Evolutionary conservation across 805 yeast species (phyloP).

Genomic region (Yarrowia yakushimensis): DNA sequence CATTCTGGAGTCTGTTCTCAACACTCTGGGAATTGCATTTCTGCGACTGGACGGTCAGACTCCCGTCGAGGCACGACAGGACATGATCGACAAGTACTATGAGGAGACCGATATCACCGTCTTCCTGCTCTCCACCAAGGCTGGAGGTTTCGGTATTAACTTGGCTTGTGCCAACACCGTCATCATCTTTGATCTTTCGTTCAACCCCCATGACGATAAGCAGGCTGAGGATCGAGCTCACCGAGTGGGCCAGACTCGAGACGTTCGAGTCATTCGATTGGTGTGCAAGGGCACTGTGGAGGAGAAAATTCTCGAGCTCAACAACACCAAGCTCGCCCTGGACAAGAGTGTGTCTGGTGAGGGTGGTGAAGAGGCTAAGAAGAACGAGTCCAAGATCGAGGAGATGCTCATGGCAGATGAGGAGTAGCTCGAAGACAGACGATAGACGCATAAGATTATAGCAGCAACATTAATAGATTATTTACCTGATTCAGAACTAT

Average conservation of each 20-base stretch:
- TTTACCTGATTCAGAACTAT: no score
- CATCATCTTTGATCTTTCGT: constrained; percentile 85
- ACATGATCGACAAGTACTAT: constrained; percentile 81
- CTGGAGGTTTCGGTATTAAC: constrained; percentile 98
- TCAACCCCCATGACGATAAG: constrained; percentile 97
- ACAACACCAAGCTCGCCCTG: constrained; percentile 84
- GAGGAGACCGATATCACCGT: constrained; percentile 79
- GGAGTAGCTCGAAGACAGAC: not conserved
- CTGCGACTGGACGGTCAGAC: constrained; percentile 92
- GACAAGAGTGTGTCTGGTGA: constrained; percentile 50
- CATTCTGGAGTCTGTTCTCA: constrained; percentile 72
- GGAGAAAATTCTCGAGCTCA: constrained; percentile 80
- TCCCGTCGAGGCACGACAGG: constrained; percentile 88
- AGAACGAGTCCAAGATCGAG: constrained; percentile 19
- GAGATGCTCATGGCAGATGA: constrained; percentile 21
- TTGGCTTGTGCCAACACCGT: constrained; percentile 93
- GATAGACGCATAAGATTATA: not conserved
- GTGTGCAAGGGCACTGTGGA: constrained; percentile 76
- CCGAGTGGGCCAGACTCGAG: constrained; percentile 88
- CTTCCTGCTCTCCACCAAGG: constrained; percentile 86
- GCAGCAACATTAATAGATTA: constrained; percentile 1
- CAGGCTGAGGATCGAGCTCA: constrained; percentile 99
- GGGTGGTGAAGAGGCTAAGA: constrained; percentile 36
- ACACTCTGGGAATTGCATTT: constrained; percentile 62
- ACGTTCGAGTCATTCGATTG: constrained; percentile 74